A percentile compares a stretch with the other conserved stretches of the same genome.
These are phyloP conservation scores for Trametes sanguinea DNA, from an alignment of 768 basidiomycete species.

Conservation along the genomic window DNA sequence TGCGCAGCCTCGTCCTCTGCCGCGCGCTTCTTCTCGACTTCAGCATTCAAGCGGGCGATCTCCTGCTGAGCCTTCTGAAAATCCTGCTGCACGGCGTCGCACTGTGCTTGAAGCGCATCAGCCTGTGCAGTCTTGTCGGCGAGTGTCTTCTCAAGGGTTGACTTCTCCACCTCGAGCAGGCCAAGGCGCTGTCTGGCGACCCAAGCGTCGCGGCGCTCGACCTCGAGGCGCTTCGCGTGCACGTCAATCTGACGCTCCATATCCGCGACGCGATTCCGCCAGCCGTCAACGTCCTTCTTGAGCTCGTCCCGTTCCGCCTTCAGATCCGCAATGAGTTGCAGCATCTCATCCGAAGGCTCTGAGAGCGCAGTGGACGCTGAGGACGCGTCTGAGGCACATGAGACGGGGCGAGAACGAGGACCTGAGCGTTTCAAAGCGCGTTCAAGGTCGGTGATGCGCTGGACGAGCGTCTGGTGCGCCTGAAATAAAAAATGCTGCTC, in stretches of 20 bases:
- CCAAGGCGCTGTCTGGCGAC: constrained; percentile 74
- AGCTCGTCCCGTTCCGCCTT: constrained; percentile 90
- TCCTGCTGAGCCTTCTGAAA: constrained; percentile 38
- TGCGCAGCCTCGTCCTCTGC: constrained; percentile 41
- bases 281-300: constrained; percentile 84
- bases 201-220: constrained; percentile 83
- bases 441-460: constrained; percentile 82
- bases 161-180: constrained; percentile 67
- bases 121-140: constrained; percentile 37
- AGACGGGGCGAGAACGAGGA: constrained; percentile 38
- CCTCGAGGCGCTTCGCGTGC: constrained; percentile 69
- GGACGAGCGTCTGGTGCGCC: constrained; percentile 79
- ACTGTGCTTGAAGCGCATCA: constrained; percentile 34
- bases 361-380: constrained; percentile 35
- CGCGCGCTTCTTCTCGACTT: constrained; percentile 29
- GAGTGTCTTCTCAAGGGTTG: constrained; percentile 51
- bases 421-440: constrained; percentile 50
- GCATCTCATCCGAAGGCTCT: constrained; percentile 73
- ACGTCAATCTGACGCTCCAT: constrained; percentile 70
- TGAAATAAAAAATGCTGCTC: constrained; percentile 88
- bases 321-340: constrained; percentile 71
- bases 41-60: constrained; percentile 38
- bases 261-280: constrained; percentile 75
- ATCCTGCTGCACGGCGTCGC: constrained; percentile 27
- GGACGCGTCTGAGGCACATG: constrained; percentile 55